phyloP scores from a whole-genome alignment of 192 early-diverging fungal species.

The Podila verticillata region DNA sequence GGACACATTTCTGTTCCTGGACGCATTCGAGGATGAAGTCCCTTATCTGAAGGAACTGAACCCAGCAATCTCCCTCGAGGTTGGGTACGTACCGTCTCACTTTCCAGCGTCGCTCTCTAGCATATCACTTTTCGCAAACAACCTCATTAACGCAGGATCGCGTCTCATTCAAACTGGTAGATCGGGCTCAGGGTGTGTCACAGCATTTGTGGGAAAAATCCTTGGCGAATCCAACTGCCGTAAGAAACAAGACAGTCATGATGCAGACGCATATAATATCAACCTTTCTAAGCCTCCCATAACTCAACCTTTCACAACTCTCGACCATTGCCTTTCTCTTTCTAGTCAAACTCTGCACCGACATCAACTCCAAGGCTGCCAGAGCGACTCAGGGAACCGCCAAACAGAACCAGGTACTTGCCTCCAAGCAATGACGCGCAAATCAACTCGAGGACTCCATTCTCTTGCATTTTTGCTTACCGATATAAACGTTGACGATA shows the following conservation, averaged over 20 bases:
- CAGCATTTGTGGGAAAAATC: constrained; percentile 78
- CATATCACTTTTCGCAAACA: background rate
- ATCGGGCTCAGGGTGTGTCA: constrained; percentile 86
- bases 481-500: background rate
- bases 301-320: background rate
- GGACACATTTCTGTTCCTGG: constrained; percentile 94
- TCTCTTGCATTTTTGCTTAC: too few relatives aligned
- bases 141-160: too few relatives aligned
- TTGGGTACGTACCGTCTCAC: constrained; percentile 66
- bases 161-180: constrained; percentile 30
- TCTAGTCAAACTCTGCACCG: constrained; percentile 73
- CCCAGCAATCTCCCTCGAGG: constrained; percentile 84
- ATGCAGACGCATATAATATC: too few relatives aligned
- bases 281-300: too few relatives aligned
- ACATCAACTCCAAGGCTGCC: constrained; percentile 83
- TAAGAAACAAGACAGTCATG: constrained; percentile 19
- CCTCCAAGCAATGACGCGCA: background rate
- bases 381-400: constrained; percentile 74
- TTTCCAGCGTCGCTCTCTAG: background rate
- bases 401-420: constrained; percentile 54
- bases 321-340: background rate
- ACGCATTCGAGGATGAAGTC: constrained; percentile 87
- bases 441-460: too few relatives aligned
- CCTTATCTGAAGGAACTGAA: constrained; percentile 57
- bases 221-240: constrained; percentile 52